Conservation (phyloP, 2,329 filamentous ascomycete species). For the Colletotrichum shisoi region DNA sequence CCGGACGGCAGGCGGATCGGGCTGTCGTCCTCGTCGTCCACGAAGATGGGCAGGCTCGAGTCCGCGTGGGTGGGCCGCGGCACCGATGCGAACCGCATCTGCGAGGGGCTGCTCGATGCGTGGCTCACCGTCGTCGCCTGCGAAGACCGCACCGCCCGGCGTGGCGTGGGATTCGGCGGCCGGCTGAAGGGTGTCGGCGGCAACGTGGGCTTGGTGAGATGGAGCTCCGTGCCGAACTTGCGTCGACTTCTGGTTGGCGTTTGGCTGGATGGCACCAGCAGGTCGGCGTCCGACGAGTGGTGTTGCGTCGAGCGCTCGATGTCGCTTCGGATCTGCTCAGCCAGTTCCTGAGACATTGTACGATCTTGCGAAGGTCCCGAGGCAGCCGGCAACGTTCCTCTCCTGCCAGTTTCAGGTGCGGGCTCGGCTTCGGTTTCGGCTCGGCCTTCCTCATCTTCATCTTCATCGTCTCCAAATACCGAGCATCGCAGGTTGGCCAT, state of each 20-base stretch:
- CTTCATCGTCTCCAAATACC: constrained; percentile 52
- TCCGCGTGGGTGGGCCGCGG: constrained; percentile 41
- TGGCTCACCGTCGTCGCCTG: constrained; percentile 52
- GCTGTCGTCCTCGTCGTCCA: constrained; percentile 42
- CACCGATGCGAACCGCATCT: constrained; percentile 45
- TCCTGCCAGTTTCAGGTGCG: constrained; percentile 22
- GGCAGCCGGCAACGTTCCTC: constrained; percentile 23
- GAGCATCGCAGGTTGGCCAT: constrained; percentile 65
- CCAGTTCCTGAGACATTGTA: constrained; percentile 62
- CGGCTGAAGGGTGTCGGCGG: constrained; percentile 37
- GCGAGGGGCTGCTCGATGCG: constrained; percentile 47
- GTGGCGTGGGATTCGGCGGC: constrained; percentile 35
- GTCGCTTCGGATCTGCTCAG: constrained; percentile 60
- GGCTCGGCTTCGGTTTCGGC: constrained; percentile 16
- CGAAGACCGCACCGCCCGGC: constrained; percentile 35
- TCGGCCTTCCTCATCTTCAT: constrained; percentile 35
- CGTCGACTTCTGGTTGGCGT: constrained; percentile 20
- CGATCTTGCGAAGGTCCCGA: constrained; percentile 31
- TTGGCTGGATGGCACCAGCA: constrained; percentile 49
- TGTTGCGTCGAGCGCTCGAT: constrained; percentile 48
- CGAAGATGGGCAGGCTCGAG: constrained; percentile 41
- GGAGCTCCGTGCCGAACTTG: constrained; percentile 25
- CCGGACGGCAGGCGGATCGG: constrained; percentile 37
- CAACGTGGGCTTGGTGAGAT: constrained; percentile 29
- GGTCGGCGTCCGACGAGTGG: constrained; percentile 41